phyloP scores from a whole-genome alignment of 2,329 filamentous ascomycete species.

The Capronia americana region DNA sequence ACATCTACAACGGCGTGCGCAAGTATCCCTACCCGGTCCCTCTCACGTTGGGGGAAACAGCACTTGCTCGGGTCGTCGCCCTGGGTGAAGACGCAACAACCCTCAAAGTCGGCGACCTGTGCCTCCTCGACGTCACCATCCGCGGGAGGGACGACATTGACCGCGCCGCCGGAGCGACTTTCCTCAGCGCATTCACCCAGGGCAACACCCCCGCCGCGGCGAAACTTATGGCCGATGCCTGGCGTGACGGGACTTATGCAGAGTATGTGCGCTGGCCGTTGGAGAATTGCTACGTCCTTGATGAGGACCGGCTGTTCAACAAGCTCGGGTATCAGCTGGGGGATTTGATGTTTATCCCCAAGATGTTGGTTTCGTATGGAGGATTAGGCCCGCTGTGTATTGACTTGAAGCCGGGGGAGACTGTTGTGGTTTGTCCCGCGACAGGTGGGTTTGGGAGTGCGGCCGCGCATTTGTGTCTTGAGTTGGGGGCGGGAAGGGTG shows the following conservation, averaged over 20 bases:
- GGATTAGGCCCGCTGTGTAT: constrained; percentile 48
- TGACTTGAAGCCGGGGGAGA: constrained; percentile 53
- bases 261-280: constrained; percentile 48
- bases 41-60: constrained; percentile 44
- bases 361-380: constrained; percentile 51
- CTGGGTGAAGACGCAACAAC: constrained; percentile 48
- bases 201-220: constrained; percentile 42
- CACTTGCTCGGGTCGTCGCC: constrained; percentile 48
- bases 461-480: constrained; percentile 55
- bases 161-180: constrained; percentile 21
- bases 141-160: constrained; percentile 47
- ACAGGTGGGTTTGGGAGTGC: constrained; percentile 58
- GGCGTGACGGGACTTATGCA: constrained; percentile 48
- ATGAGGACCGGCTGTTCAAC: constrained; percentile 42
- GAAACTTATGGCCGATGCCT: constrained; percentile 47
- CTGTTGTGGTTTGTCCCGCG: constrained; percentile 57
- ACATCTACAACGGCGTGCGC: constrained; percentile 48
- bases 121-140: constrained; percentile 48
- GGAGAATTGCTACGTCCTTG: constrained; percentile 46
- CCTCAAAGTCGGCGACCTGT: constrained; percentile 48
- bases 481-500: constrained; percentile 56
- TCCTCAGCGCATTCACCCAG: constrained; percentile 36
- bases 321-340: constrained; percentile 50
- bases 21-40: constrained; percentile 48
- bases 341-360: constrained; percentile 48